Percentiles rank a stretch among this genome's conserved stretches.
Conservation (phyloP, 805 yeast species). For the Citeromyces nyonsensis region DNA sequence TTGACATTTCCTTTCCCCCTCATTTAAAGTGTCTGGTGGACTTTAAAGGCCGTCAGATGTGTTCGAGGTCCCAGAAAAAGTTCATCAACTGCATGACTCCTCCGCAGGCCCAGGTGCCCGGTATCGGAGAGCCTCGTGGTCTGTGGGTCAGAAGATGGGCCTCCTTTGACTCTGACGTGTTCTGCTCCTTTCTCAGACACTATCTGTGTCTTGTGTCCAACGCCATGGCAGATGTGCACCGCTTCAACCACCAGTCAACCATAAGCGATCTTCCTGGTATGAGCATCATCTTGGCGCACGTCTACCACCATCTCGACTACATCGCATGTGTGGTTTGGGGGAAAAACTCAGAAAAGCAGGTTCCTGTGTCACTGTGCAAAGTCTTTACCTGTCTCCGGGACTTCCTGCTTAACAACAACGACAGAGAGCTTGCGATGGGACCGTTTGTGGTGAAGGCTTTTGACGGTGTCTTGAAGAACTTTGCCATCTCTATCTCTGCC, state of each 20-base stretch:
- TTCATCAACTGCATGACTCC: conserved; percentile 21
- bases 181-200: conserved; percentile 47
- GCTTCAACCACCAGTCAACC: neutral
- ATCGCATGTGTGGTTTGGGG: no score
- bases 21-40: conserved; percentile 10
- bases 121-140: conserved; percentile 43
- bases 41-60: conserved; percentile 4
- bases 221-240: neutral
- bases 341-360: neutral
- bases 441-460: conserved; percentile 9
- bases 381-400: conserved; percentile 19
- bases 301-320: conserved; percentile 5
- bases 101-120: conserved; percentile 19
- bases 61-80: conserved; percentile 12
- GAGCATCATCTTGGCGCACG: conserved; percentile 24
- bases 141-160: conserved; percentile 52
- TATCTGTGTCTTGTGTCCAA: conserved; percentile 18
- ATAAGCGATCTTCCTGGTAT: conserved; percentile 23
- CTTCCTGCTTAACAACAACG: conserved; percentile 13
- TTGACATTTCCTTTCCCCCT: conserved; percentile 7
- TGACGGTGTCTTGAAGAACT: conserved; percentile 17
- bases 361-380: conserved; percentile 12
- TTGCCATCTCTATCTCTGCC: conserved; percentile 19
- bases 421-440: conserved; percentile 10
- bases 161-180: conserved; percentile 33